Conservation (phyloP, 106 monocot species). For the Dendrobium chrysotoxum region DNA sequence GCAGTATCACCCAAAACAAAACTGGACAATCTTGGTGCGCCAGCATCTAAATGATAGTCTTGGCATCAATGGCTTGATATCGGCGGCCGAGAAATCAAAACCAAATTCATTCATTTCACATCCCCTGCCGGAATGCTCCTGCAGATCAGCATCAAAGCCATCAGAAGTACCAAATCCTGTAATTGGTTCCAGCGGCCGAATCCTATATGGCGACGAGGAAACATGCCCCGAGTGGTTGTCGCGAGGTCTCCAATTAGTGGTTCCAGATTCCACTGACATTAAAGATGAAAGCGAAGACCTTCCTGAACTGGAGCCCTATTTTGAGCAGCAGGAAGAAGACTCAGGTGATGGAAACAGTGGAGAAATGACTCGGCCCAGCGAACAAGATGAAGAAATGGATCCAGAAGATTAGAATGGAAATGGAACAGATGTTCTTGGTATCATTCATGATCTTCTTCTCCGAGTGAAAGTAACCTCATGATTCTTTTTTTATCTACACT, state of each 20-base stretch:
- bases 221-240: constrained; percentile 62
- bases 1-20: constrained; percentile 60
- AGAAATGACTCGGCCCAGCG: constrained; percentile 20
- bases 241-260: constrained; percentile 19
- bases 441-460: neutral
- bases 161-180: constrained; percentile 1
- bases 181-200: constrained; percentile 21
- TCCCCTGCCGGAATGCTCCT: constrained; percentile 84
- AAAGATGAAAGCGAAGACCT: constrained; percentile 43
- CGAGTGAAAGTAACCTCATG: no score
- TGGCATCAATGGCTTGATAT: constrained; percentile 51
- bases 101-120: constrained; percentile 65
- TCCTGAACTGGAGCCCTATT: constrained; percentile 45
- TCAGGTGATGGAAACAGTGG: constrained; percentile 29
- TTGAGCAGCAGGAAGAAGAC: constrained; percentile 25
- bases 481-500: neutral
- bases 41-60: constrained; percentile 61
- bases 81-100: constrained; percentile 39
- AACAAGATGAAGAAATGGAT: constrained; percentile 77
- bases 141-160: constrained; percentile 42
- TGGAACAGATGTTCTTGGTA: neutral
- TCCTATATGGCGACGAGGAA: constrained; percentile 38
- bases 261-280: neutral
- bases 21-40: constrained; percentile 54
- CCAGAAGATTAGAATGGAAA: constrained; percentile 58